These are phyloP conservation scores for Blastobotrys serpentis DNA, from an alignment of 1,139 yeast species.

Conservation along the genomic window DNA sequence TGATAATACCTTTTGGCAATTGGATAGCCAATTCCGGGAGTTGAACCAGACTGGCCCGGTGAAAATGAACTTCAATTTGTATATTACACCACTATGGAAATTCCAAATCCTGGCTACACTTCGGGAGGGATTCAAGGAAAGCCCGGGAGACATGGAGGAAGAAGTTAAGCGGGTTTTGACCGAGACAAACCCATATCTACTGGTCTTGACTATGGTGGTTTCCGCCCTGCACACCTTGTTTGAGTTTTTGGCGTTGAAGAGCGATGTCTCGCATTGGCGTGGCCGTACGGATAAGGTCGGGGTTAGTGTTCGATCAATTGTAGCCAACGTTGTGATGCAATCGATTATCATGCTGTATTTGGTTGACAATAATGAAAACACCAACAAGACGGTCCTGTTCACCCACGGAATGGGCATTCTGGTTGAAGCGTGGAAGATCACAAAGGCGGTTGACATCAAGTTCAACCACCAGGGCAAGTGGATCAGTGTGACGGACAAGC, in stretches of 20 bases:
- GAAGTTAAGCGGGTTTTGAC: constrained; percentile 39
- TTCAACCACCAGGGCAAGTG: constrained; percentile 22
- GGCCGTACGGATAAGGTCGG: constrained; percentile 43
- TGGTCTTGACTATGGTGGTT: constrained; percentile 39
- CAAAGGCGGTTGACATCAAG: constrained; percentile 39
- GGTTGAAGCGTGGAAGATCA: constrained; percentile 46
- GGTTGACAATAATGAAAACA: constrained; percentile 42
- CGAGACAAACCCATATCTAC: constrained; percentile 42
- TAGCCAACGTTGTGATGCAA: constrained; percentile 45
- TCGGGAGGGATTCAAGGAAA: constrained; percentile 33
- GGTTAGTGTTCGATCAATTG: constrained; percentile 41
- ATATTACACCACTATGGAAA: constrained; percentile 35
- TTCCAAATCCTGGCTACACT: constrained; percentile 36
- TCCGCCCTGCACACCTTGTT: constrained; percentile 40
- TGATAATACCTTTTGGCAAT: constrained; percentile 43
- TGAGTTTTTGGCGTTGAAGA: constrained; percentile 44
- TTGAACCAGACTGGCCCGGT: constrained; percentile 34
- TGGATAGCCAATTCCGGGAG: constrained; percentile 38
- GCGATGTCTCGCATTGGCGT: constrained; percentile 43
- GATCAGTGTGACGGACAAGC: constrained; percentile 37
- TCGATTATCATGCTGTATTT: constrained; percentile 41
- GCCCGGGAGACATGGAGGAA: constrained; percentile 38
- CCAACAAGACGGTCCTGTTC: constrained; percentile 41
- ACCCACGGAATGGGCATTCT: constrained; percentile 43
- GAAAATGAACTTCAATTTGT: constrained; percentile 35